These are phyloP conservation scores for Huiozyma naganishii DNA, from an alignment of 805 yeast genomes.

Conservation along the genomic window DNA sequence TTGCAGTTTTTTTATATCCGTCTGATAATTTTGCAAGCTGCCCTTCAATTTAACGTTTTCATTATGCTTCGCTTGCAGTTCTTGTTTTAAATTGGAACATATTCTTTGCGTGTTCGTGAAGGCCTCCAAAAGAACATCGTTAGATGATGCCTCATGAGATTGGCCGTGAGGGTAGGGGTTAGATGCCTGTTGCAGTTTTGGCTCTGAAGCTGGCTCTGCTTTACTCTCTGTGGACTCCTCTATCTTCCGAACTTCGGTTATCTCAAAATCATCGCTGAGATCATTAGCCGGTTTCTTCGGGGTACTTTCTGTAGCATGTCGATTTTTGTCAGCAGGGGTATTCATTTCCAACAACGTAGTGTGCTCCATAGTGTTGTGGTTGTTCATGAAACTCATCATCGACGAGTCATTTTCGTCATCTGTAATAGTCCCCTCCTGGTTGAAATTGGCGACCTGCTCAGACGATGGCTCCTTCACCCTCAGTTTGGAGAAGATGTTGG, in stretches of 20 bases:
- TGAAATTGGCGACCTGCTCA: background rate
- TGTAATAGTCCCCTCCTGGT: constrained; percentile 1
- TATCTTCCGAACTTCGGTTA: constrained; percentile 32
- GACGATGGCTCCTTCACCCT: constrained; percentile 12
- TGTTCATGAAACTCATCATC: constrained; percentile 7
- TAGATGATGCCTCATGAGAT: constrained; percentile 17
- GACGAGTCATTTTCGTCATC: constrained; percentile 14
- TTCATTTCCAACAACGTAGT: background rate
- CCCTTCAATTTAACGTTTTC: constrained; percentile 21
- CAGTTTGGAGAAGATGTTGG: constrained; percentile 24
- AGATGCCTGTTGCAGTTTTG: background rate
- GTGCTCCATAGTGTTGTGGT: background rate
- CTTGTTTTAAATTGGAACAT: constrained; percentile 26
- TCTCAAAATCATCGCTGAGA: constrained; percentile 29
- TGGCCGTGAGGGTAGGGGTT: too few relatives aligned
- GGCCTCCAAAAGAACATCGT: constrained; percentile 31
- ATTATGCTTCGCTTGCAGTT: constrained; percentile 20
- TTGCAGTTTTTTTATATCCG: constrained; percentile 14
- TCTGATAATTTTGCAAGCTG: constrained; percentile 15
- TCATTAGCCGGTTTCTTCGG: constrained; percentile 6
- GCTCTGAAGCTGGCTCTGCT: background rate
- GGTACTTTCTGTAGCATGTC: constrained; percentile 6
- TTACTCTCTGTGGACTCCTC: background rate
- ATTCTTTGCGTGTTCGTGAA: constrained; percentile 31
- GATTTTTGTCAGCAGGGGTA: background rate